Conservation (phyloP, 2,329 filamentous ascomycete species). For the Furcasterigmium sp. region DNA sequence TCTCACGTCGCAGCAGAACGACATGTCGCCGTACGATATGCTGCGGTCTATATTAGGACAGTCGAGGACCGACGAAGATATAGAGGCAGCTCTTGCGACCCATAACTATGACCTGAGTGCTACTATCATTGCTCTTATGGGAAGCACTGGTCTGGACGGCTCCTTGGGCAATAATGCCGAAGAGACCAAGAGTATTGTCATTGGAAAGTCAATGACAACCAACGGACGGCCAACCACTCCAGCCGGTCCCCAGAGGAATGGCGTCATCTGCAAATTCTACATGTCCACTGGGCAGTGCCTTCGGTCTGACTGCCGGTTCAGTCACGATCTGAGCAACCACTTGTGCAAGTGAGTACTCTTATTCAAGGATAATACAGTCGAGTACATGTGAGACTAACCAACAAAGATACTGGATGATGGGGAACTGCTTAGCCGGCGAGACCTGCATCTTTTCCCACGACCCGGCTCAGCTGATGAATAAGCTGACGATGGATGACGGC, state of each 20-base stretch:
- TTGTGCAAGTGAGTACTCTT: constrained; percentile 82
- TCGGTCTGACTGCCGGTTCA: constrained; percentile 92
- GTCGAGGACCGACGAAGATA: constrained; percentile 85
- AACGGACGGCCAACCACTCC: constrained; percentile 74
- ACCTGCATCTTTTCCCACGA: constrained; percentile 98
- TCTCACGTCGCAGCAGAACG: constrained; percentile 59
- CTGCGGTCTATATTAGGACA: constrained; percentile 90
- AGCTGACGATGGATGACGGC: constrained; percentile 67
- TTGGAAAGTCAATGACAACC: constrained; percentile 84
- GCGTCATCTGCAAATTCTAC: constrained; percentile 96
- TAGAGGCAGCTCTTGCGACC: constrained; percentile 80
- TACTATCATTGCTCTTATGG: constrained; percentile 85
- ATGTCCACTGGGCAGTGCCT: constrained; percentile 93
- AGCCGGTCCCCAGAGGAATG: constrained; percentile 69
- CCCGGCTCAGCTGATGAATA: constrained; percentile 78
- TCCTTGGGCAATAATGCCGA: constrained; percentile 35
- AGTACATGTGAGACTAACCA: constrained; percentile 1
- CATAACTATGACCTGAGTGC: constrained; percentile 93
- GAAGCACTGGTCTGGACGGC: constrained; percentile 42
- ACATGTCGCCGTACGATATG: constrained; percentile 99
- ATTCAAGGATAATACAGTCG: neutral
- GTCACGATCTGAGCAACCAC: constrained; percentile 91
- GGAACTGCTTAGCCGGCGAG: constrained; percentile 88
- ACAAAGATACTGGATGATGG: constrained; percentile 85
- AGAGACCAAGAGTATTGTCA: constrained; percentile 64